Conservation (phyloP, 2,329 filamentous ascomycete species). For the Mariannaea sp. region DNA sequence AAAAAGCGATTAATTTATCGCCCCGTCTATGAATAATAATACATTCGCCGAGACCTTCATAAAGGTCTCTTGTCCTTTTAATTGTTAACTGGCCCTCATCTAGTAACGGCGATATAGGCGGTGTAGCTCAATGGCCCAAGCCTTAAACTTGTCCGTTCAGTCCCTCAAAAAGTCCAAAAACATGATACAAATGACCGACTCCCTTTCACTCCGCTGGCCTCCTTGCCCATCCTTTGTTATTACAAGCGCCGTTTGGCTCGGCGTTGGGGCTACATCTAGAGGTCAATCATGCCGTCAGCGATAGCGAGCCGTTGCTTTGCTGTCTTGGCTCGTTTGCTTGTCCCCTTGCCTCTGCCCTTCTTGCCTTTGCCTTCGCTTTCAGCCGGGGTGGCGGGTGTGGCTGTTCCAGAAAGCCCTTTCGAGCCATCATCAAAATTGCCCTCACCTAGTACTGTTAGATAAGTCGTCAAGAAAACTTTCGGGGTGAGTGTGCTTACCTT, state of each 20-base stretch:
- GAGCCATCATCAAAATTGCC: conserved; percentile 91
- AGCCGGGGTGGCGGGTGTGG: conserved; percentile 83
- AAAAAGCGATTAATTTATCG: conserved; percentile 18
- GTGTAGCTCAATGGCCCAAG: conserved; percentile 3
- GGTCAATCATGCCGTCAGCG: conserved; percentile 60
- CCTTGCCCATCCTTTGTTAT: conserved; percentile 28
- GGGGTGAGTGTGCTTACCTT: conserved; percentile 69
- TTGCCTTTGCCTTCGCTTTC: conserved; percentile 58
- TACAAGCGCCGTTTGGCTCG: conserved; percentile 27
- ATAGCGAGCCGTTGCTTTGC: conserved; percentile 71
- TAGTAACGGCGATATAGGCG: conserved; percentile 28
- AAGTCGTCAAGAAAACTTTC: neutral
- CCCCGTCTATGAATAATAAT: conserved; percentile 39
- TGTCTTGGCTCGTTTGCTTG: conserved; percentile 64
- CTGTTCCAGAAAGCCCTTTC: conserved; percentile 61
- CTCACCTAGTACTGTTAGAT: conserved; percentile 68
- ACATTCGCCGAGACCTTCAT: conserved; percentile 26
- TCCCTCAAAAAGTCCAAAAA: conserved; percentile 4
- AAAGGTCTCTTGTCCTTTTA: conserved; percentile 21
- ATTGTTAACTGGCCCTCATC: conserved; percentile 28
- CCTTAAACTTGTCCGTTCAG: conserved; percentile 6
- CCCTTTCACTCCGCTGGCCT: conserved; percentile 20
- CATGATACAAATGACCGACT: conserved; percentile 19
- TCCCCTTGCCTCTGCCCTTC: conserved; percentile 61
- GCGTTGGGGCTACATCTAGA: conserved; percentile 25